Evolutionary conservation across 371 early-diverging fungal species (phyloP).

Genomic region (Gilbertella persicaria): DNA sequence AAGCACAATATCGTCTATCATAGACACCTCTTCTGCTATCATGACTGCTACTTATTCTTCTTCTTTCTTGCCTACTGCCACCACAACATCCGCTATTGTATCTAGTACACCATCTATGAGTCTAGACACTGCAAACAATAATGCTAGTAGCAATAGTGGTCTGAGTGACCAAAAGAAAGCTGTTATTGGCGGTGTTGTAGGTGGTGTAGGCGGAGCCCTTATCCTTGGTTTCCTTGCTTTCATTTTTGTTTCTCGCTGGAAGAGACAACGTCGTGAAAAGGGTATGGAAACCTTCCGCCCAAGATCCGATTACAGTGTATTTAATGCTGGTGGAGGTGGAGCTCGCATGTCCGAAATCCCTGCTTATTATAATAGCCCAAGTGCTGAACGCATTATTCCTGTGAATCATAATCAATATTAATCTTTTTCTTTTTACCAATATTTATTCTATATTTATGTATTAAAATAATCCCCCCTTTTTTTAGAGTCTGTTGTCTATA

Average conservation of each 20-base stretch:
- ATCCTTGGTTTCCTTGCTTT: constrained; percentile 4
- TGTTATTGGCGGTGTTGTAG: constrained; percentile 27
- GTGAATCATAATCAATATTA: not conserved
- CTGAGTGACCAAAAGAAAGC: constrained; percentile 16
- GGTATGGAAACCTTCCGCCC: constrained; percentile 18
- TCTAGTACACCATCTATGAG: not conserved
- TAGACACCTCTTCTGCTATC: too few species aligned
- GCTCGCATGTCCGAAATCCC: not conserved
- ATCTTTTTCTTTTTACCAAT: too few species aligned
- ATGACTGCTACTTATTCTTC: too few species aligned
- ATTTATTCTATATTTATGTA: too few species aligned
- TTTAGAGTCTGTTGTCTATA: too few species aligned
- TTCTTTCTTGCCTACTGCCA: too few species aligned
- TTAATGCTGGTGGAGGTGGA: not conserved
- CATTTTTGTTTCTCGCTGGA: not conserved
- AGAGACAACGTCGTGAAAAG: constrained; percentile 2
- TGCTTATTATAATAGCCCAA: not conserved
- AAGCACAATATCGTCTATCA: too few species aligned
- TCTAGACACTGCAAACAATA: not conserved
- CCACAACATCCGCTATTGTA: not conserved
- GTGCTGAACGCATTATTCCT: not conserved
- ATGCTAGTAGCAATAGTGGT: not conserved
- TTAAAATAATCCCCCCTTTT: too few species aligned
- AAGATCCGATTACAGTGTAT: constrained; percentile 8
- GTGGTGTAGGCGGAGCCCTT: constrained; percentile 17